Evolutionary conservation across 768 basidiomycete genomes (phyloP), one percentile per base, ranked within the genome.

Genomic region (Amanita jacksonii): DNA sequence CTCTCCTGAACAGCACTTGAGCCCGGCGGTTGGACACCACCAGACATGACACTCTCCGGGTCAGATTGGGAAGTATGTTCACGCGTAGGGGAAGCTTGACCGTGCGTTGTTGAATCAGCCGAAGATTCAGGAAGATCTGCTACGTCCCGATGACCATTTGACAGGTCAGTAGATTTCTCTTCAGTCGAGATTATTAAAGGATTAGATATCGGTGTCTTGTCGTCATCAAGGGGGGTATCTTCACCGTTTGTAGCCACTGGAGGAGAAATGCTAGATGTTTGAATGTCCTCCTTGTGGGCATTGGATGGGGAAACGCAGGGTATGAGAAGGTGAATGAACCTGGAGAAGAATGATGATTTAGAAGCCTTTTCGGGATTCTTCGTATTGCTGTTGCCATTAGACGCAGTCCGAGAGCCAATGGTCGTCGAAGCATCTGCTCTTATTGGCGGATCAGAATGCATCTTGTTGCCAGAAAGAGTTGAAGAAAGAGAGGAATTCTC

Each of bases 11-110:
- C 65, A 19, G 76, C 85, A 38, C 76, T 84, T 19, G 89, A 87
- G 24, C 91, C 91, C 10, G 93, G 91, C 2, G 90, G 75, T 55
- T 92, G 87, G 18, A 94, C 92, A 34, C 88, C 87, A 24, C 89
- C 85, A n/a, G 88, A 90, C 8, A 85, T 87, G 51, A 96, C 69
- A 10, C 86, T 90, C 49, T 81, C 89, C 5, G 90, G 89, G 63
- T 92, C 90, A 7, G 79, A 75, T 19, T 69, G 65, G 5, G 87
- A 72, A 45, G 63, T 47, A 57, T 54, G 51, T 63, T 64, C 62
- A 53, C 53, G 59, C n/a, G n/a, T n/a, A n/a, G n/a, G n/a, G n/a
- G n/a, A n/a, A n/a, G n/a, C n/a, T 25, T 63, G 64, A 8, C 62
- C 61, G 35, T 66, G 69, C 38, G 70, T 47, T 7, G 62, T 48